Conservation (phyloP, 345 rosid species). For the Eucalyptus fibrosa region DNA sequence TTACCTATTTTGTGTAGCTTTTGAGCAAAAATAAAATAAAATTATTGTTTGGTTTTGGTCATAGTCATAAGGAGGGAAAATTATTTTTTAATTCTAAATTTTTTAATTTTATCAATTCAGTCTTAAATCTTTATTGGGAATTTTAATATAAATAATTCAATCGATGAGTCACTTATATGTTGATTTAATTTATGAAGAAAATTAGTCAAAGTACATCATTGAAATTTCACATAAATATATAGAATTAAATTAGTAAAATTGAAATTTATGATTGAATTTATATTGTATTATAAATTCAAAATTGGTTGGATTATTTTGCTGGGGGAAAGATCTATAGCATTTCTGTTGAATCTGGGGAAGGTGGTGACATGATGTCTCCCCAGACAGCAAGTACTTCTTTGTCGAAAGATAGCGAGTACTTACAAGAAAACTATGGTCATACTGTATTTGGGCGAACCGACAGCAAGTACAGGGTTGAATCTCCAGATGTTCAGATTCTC, state of each 20-base stretch:
- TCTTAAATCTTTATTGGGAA: neutral
- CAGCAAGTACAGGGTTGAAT: neutral
- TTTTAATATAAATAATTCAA: neutral
- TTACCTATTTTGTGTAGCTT: neutral
- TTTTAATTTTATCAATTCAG: neutral
- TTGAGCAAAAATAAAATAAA: neutral
- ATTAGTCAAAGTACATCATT: neutral
- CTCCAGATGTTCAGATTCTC: neutral
- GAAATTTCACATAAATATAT: neutral
- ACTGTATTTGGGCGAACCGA: neutral
- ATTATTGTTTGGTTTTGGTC: neutral
- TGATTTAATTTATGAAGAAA: neutral
- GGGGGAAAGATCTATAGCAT: neutral
- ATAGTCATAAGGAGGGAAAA: neutral
- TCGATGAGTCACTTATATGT: accelerated
- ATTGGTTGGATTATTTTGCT: neutral
- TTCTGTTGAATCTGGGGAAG: neutral
- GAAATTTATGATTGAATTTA: neutral
- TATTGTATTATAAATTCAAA: neutral
- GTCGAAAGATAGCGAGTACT: neutral
- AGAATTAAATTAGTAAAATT: neutral
- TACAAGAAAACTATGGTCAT: neutral
- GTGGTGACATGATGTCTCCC: neutral
- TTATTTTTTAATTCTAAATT: neutral
- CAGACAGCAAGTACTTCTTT: neutral